Evolutionary conservation across 2,329 filamentous ascomycete species (phyloP).

Genomic region (Talaromyces piceae): DNA sequence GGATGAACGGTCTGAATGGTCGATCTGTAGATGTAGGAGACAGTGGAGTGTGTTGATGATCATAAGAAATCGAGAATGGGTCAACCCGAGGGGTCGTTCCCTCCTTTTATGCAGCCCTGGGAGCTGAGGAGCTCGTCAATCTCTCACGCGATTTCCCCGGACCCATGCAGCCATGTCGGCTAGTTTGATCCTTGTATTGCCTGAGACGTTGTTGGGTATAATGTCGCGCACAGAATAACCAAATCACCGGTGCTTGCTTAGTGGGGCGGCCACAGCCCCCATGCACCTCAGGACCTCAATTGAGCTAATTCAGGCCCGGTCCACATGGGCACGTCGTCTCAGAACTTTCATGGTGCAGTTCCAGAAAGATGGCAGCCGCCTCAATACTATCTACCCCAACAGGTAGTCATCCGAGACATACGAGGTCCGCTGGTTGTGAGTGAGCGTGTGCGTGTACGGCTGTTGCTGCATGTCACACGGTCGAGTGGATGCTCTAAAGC

Average conservation of each 20-base stretch:
- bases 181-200: neutral
- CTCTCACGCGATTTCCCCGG: neutral
- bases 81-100: neutral
- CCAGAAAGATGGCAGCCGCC: too few species aligned
- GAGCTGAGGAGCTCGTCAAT: neutral
- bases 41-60: neutral
- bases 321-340: too few species aligned
- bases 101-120: conserved; percentile 8
- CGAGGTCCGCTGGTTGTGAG: too few species aligned
- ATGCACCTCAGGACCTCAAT: neutral
- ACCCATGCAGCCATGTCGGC: neutral
- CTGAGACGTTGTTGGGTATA: neutral
- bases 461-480: too few species aligned
- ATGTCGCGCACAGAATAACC: neutral
- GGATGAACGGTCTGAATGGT: neutral
- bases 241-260: neutral
- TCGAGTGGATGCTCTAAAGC: too few species aligned
- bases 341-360: too few species aligned
- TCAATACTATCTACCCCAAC: too few species aligned
- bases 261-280: neutral
- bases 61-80: neutral
- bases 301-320: neutral
- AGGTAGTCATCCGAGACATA: too few species aligned
- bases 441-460: too few species aligned
- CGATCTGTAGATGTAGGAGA: neutral